Percentiles rank a stretch among this genome's conserved stretches.
phyloP scores from a whole-genome alignment of 2,329 filamentous ascomycete genomes.

The Penicillium corylophilum region DNA sequence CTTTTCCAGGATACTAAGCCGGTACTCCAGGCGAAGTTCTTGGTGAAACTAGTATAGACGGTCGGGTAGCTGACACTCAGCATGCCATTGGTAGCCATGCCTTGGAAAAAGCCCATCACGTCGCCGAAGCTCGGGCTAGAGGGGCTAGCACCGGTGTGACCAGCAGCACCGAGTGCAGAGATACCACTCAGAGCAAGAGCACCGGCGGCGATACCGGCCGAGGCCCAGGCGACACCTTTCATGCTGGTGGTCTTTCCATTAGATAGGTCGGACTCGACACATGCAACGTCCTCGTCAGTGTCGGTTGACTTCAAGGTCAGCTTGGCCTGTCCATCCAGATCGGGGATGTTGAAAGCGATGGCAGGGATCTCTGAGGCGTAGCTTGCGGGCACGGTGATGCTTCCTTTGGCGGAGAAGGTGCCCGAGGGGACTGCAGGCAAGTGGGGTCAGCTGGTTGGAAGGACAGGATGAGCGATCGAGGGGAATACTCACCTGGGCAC shows the following conservation, averaged over 20 bases:
- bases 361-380: conserved; percentile 75
- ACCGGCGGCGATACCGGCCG: conserved; percentile 80
- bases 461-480: background rate
- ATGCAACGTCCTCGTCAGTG: conserved; percentile 66
- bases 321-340: conserved; percentile 82
- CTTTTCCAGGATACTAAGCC: conserved; percentile 79
- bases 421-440: conserved; percentile 64
- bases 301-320: conserved; percentile 68
- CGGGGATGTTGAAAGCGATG: conserved; percentile 87
- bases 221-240: conserved; percentile 76
- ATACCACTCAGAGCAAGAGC: conserved; percentile 73
- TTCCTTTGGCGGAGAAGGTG: conserved; percentile 69
- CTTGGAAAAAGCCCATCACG: conserved; percentile 86
- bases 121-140: conserved; percentile 82
- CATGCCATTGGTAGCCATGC: conserved; percentile 95
- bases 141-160: conserved; percentile 61
- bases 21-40: conserved; percentile 91
- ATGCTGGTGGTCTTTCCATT: conserved; percentile 83
- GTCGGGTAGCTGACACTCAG: conserved; percentile 83
- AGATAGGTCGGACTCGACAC: conserved; percentile 74
- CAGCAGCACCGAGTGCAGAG: conserved; percentile 64
- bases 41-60: conserved; percentile 83
- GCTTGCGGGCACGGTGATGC: conserved; percentile 67
- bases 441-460: conserved; percentile 20
- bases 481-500: conserved; percentile 67